These are phyloP conservation scores for Fusarium siculi DNA, from an alignment of 2,329 filamentous ascomycete species.

Conservation along the genomic window DNA sequence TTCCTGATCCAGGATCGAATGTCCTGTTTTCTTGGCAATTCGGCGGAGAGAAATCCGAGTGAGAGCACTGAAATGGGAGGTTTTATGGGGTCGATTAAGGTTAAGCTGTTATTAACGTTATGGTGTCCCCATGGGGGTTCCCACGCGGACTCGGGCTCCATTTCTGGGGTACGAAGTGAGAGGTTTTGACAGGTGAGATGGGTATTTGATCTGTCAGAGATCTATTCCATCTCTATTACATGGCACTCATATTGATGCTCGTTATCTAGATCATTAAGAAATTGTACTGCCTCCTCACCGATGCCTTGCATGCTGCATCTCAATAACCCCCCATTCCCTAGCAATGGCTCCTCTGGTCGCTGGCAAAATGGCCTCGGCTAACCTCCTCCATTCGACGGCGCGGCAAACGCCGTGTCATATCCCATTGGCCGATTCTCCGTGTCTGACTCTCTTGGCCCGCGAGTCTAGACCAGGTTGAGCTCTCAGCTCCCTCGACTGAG, in stretches of 20 bases:
- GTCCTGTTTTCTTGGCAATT: neutral
- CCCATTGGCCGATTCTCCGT: slow-evolving; percentile 3
- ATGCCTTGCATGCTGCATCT: neutral
- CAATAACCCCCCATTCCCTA: neutral
- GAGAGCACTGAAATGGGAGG: neutral
- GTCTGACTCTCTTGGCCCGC: slow-evolving; percentile 14
- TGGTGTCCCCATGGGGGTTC: slow-evolving; percentile 9
- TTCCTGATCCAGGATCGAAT: neutral
- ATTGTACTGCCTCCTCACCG: neutral
- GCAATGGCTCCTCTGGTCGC: neutral
- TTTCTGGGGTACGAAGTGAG: slow-evolving; percentile 16
- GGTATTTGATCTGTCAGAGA: neutral
- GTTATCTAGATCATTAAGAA: accelerated
- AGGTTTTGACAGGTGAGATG: neutral
- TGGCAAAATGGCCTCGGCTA: slow-evolving; percentile 13
- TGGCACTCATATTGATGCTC: neutral
- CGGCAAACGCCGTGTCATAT: neutral
- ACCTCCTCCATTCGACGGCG: neutral
- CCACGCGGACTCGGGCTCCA: slow-evolving; percentile 5
- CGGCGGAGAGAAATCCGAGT: slow-evolving; percentile 3
- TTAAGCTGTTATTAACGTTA: slow-evolving; percentile 10
- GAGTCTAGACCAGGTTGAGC: neutral
- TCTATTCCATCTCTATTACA: neutral
- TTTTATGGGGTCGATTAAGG: slow-evolving; percentile 7
- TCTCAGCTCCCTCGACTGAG: neutral